A percentile compares a stretch with the other conserved stretches of the same genome.
phyloP scores from a whole-genome alignment of 2,329 filamentous ascomycete species.

The Nannizziopsis barbatae region DNA sequence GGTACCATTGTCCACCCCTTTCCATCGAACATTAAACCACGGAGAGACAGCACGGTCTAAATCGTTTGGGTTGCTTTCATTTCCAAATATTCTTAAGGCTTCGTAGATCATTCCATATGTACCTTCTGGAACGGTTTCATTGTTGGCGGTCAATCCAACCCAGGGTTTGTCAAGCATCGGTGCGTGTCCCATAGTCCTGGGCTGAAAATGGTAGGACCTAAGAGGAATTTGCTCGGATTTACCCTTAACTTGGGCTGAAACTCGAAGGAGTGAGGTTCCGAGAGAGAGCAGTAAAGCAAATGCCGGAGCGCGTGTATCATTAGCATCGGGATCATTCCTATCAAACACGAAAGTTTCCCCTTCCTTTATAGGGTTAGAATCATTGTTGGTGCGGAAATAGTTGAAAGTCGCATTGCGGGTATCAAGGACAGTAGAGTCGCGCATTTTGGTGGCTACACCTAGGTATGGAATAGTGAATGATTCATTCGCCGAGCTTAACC shows the following conservation, averaged over 20 bases:
- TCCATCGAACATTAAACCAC: background rate
- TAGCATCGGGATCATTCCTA: background rate
- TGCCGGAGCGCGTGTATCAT: background rate
- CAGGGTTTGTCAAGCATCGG: no score
- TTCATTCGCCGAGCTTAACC: background rate
- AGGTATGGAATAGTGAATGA: background rate
- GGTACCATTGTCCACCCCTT: no score
- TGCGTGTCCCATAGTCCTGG: background rate
- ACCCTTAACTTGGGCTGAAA: background rate
- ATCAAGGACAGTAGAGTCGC: background rate
- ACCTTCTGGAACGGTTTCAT: background rate
- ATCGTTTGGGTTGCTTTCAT: background rate
- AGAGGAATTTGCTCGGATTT: background rate
- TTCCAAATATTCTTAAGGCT: background rate
- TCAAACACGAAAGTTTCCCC: background rate
- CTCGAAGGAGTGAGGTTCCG: background rate
- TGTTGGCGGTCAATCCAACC: background rate
- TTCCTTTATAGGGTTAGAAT: background rate
- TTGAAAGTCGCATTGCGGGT: background rate
- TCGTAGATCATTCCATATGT: background rate
- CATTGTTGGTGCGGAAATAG: background rate
- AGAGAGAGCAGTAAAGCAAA: background rate
- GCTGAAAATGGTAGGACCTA: background rate
- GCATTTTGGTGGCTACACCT: background rate
- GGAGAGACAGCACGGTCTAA: background rate